Conservation (phyloP, 2,329 filamentous ascomycete genomes). For the Talaromyces atroroseus region DNA sequence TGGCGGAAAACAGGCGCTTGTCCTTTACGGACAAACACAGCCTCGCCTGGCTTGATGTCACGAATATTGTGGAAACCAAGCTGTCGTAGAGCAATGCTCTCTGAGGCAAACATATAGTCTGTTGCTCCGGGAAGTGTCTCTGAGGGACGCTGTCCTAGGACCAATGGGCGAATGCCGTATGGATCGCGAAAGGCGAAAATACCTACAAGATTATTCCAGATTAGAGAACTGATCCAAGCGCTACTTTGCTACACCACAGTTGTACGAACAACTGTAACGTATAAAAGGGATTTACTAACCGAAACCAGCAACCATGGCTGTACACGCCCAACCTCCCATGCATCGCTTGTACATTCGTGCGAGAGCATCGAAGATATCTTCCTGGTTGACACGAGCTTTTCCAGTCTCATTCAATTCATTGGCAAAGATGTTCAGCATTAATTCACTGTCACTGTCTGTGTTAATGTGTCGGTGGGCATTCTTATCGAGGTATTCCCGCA, state of each 20-base stretch:
- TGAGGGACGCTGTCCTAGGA: slow-evolving; percentile 69
- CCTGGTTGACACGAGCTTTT: slow-evolving; percentile 72
- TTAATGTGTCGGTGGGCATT: slow-evolving; percentile 83
- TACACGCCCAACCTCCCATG: slow-evolving; percentile 74
- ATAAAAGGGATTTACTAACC: slow-evolving; percentile 12
- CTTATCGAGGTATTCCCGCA: slow-evolving; percentile 66
- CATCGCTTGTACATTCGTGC: slow-evolving; percentile 62
- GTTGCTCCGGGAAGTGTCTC: slow-evolving; percentile 54
- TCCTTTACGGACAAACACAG: slow-evolving; percentile 79
- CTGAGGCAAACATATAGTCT: slow-evolving; percentile 89
- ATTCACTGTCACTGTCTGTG: slow-evolving; percentile 80
- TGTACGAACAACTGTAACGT: not conserved
- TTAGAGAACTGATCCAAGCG: slow-evolving; percentile 40
- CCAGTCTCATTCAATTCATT: slow-evolving; percentile 73
- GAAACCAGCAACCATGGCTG: slow-evolving; percentile 69
- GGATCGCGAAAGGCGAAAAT: slow-evolving; percentile 74
- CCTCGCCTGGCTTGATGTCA: slow-evolving; percentile 77
- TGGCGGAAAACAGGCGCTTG: slow-evolving; percentile 68
- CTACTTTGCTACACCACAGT: not conserved
- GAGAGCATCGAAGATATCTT: slow-evolving; percentile 70
- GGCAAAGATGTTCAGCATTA: slow-evolving; percentile 85
- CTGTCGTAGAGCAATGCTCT: slow-evolving; percentile 76
- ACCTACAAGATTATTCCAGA: slow-evolving; percentile 25
- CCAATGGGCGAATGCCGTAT: slow-evolving; percentile 76
- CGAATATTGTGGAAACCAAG: slow-evolving; percentile 71